Evolutionary conservation across 2,329 filamentous ascomycete genomes (phyloP), one percentile per base, ranked within the genome.

Genomic region (Capronia epimyces): DNA sequence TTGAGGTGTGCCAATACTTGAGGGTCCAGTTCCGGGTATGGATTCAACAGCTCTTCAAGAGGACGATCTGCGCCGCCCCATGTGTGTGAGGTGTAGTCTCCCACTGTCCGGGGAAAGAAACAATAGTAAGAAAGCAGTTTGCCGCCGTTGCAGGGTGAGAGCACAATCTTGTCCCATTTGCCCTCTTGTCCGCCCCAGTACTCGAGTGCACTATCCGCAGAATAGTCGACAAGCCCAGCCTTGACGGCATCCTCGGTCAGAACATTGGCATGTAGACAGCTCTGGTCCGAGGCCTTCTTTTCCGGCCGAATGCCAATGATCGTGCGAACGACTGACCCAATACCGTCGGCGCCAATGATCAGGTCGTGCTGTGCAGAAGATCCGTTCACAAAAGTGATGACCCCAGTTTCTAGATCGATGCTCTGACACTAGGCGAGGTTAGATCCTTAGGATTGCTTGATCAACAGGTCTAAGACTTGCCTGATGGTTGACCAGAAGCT

Each of bases 101-200:
- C 79, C 52, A 75, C 71, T 4, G 75, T 72, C 1, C 78, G 73
- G 0, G 81, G 77, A 66, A 84, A 85, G 71, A 85, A 85, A 67
- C 82, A 84, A 67, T 86, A 86, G 68, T 83, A 86, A 0, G 81
- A 84, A 2, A 85, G 71, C 2, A 85, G 68, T 53, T 77, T 77
- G 46, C 82, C 82, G 18, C 76, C 77, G 61, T 84, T 83, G 68
- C 83, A 86, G 3, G 83, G 81, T 0, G 81, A 84, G 1, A 86
- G 70, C 3, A 86, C 83, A 51, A 87, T 86, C 72, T 86, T 87
- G 66, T 85, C 79, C 73, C 72, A 80, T 61, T 79, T 80, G 12
- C 39, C 40, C 49, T 82, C 78, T 46, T 81, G 76, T 1, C 83
- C 83, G 21, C 83, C 83, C 83, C 83, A 86, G 70, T 84, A 86